Base-by-base conservation (phyloP, 805 yeast species). In the Starmerella floris region DNA sequence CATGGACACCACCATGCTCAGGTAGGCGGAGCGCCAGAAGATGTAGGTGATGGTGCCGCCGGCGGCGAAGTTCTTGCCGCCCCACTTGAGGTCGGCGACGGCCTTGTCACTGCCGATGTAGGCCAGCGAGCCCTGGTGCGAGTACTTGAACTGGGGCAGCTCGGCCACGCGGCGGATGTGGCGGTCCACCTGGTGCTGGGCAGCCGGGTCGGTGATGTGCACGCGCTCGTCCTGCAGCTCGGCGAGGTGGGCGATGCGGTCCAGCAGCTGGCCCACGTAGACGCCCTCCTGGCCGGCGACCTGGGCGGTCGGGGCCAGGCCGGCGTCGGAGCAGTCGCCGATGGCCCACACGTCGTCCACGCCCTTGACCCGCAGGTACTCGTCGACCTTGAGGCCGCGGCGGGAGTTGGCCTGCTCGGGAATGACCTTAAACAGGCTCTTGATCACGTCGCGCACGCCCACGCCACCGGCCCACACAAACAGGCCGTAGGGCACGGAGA, bases 401-500 rank as follows among this genome's bases (percentile, higher is more conserved):
- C 93, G 77, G 63, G 75, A 77, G 66, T 81, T 87, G 55, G 74
- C 81, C 42, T 58, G 60, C 33, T 56, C 65, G 35, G 82, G 79
- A 52, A 88, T 68, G 62, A 73, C 71, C 36, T 72, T 57, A 62
- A 83, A 74, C 56, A 87, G 68, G 55, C 74, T 72, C 50, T 73
- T 68, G 39, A 82, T 72, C 39, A 88, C 69, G 35, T 74, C 77
- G 65, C 96, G 77, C 51, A 84, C 85, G 42, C 87, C 85, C 63
- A 87, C 85, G 66, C 97, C 97, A 49, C 95, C 87, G 45, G 96
- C 96, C 97, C 97, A 87, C 50, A 87, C 93, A 53, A 87, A 71
- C 55, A 84, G 70, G 59, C 97, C 97, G 61, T 87, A 87, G 38
- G 95, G 95, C 56, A 87, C 69, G 49, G 72, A 77, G 27, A 66